Evolutionary conservation across 1,284 basidiomycete genomes (phyloP).

Genomic region (Trichosporon ovoides): DNA sequence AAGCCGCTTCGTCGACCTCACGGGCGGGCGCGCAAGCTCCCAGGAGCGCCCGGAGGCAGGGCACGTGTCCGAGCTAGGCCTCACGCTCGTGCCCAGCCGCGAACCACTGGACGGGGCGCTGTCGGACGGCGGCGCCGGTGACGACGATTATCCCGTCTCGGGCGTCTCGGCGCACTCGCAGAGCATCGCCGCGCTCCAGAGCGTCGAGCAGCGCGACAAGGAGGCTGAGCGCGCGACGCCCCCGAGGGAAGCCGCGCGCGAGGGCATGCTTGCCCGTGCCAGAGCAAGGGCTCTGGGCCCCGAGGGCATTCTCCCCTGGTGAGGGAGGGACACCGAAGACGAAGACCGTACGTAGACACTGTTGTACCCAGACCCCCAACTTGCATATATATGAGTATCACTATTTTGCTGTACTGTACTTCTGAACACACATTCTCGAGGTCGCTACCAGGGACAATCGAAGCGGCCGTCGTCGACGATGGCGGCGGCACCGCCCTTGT

Average conservation of each 20-base stretch:
- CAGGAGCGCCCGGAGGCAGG: neutral
- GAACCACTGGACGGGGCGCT: neutral
- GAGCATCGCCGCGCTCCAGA: neutral
- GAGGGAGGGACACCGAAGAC: neutral
- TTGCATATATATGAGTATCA: no score
- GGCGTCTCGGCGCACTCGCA: neutral
- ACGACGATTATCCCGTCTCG: neutral
- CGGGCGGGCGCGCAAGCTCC: neutral
- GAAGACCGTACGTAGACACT: neutral
- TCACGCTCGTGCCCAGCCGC: neutral
- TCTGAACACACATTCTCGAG: neutral
- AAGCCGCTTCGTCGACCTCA: neutral
- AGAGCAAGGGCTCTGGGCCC: conserved; percentile 9
- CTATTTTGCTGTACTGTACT: neutral
- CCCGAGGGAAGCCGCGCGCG: neutral
- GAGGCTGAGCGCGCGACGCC: neutral
- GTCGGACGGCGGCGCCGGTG: neutral
- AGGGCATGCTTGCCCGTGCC: conserved; percentile 10
- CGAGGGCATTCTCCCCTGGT: conserved; percentile 10
- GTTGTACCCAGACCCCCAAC: no score
- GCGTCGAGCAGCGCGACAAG: neutral
- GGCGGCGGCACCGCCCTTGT: conserved; percentile 34
- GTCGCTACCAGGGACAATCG: conserved; percentile 40
- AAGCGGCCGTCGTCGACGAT: conserved; percentile 39
- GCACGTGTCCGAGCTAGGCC: neutral